Evolutionary conservation across 257 asterid species (phyloP).

Genomic region (Prunella vulgaris): DNA sequence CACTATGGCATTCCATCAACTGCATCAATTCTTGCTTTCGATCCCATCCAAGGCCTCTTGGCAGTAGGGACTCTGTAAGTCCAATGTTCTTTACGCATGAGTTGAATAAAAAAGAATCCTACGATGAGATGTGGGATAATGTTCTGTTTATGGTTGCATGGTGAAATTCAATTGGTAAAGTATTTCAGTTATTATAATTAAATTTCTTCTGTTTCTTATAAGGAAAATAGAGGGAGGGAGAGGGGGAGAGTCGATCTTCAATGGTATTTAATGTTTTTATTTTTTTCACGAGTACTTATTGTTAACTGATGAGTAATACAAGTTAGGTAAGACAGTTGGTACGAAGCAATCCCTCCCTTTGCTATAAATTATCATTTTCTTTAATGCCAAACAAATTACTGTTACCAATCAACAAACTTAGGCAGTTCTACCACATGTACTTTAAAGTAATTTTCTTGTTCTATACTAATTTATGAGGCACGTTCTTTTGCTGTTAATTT

Average conservation of each 20-base stretch:
- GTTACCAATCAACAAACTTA: background rate
- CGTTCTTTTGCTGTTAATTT: conserved; percentile 9
- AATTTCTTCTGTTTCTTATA: background rate
- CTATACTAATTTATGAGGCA: background rate
- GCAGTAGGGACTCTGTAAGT: conserved; percentile 94
- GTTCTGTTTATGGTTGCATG: background rate
- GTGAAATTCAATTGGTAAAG: background rate
- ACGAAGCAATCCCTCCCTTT: background rate
- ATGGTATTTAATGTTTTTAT: conserved; percentile 13
- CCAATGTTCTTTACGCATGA: conserved; percentile 5
- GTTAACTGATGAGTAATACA: background rate
- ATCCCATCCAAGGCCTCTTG: conserved; percentile 76
- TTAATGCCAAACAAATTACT: background rate
- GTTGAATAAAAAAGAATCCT: background rate
- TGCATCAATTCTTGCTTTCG: conserved; percentile 79
- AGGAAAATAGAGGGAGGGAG: background rate
- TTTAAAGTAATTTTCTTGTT: conserved; percentile 3
- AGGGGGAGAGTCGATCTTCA: background rate
- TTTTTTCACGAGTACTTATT: background rate
- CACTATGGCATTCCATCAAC: conserved; percentile 97
- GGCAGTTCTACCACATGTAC: background rate
- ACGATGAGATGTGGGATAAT: background rate
- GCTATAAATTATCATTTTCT: background rate
- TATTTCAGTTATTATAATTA: too few relatives aligned
- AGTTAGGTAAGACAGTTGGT: conserved; percentile 7